phyloP scores from a whole-genome alignment of 768 basidiomycete species.

The Leucosporidium yakuticum region DNA sequence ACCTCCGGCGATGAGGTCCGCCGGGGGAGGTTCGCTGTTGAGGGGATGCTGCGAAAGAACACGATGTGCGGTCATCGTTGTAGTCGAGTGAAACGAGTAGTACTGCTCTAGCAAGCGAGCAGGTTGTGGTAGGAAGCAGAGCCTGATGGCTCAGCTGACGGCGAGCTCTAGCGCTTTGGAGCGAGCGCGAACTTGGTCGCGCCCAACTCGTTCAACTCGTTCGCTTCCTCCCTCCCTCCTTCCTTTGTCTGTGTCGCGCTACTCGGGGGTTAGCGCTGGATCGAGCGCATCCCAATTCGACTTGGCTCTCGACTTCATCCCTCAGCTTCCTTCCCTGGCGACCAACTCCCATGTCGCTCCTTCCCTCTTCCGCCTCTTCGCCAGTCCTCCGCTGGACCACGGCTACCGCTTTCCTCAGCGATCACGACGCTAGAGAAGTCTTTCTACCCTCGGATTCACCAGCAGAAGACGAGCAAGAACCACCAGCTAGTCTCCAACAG shows the following conservation, averaged over 20 bases:
- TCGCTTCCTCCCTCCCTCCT: too few species aligned
- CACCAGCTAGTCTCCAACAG: constrained; percentile 43
- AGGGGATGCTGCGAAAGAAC: constrained; percentile 48
- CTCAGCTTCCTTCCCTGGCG: not conserved
- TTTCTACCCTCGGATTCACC: constrained; percentile 2
- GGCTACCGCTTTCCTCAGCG: constrained; percentile 19
- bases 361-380: not conserved
- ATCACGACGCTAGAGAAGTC: constrained; percentile 2
- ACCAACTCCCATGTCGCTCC: constrained; percentile 7
- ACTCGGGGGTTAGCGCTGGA: too few species aligned
- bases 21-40: constrained; percentile 62
- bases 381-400: constrained; percentile 4
- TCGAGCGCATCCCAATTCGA: not conserved
- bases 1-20: constrained; percentile 54
- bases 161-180: too few species aligned
- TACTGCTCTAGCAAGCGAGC: too few species aligned
- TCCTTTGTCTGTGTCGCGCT: too few species aligned
- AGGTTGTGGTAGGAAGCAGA: too few species aligned
- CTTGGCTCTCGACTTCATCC: not conserved
- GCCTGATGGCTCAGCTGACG: too few species aligned
- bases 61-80: not conserved
- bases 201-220: too few species aligned
- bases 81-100: too few species aligned
- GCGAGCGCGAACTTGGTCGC: too few species aligned
- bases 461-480: constrained; percentile 2